Evolutionary conservation across 2,329 filamentous ascomycete genomes (phyloP), one percentile per base, ranked within the genome.

Genomic region (Aspergillus sp.): DNA sequence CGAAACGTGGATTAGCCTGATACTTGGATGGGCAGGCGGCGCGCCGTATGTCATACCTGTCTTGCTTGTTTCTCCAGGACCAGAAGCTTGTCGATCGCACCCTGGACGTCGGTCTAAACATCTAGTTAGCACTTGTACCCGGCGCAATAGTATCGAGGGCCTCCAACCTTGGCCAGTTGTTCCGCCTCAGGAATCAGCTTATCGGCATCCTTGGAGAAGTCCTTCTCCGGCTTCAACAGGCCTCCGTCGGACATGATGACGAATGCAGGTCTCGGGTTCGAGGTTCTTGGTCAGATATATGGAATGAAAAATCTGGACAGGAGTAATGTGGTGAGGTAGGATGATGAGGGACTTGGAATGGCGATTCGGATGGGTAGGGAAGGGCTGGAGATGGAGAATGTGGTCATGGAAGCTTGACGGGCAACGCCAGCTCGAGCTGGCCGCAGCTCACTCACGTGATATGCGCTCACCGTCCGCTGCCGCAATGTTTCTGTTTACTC

Each of bases 141-240:
- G 26, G 6, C 10, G 16, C 10, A 49, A 18, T 26, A n/a, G 20
- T 22, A 56, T 2, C 0, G 12, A 26, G 16, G 24, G n/a, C 9
- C 6, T 42, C 75, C 65, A 79, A 95, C 93, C 85, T 93, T 89
- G 68, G 93, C 92, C 69, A 96, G 86, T 81, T 90, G 84, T 83
- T 98, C 88, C 60, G 92, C 92, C 80, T 97, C 92, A 53, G 92
- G 90, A 69, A 99, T 88, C 79, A 91, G 87, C 80, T 90, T 87
- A 83, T 98, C 93, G 73, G 91, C 92, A 80, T 98, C 93, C 82
- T 96, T 96, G 74, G 91, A 90, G 86, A 91, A 97, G 87, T 99
- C 95, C 89, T 96, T 97, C 84, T 99, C 95, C 73, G 94, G 91
- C 86, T 96, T 96, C 78, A 95, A 76, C 69, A 87, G 80, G 73